Base-by-base conservation (phyloP, 345 rosid species). In the Rubroshorea leprosula region DNA sequence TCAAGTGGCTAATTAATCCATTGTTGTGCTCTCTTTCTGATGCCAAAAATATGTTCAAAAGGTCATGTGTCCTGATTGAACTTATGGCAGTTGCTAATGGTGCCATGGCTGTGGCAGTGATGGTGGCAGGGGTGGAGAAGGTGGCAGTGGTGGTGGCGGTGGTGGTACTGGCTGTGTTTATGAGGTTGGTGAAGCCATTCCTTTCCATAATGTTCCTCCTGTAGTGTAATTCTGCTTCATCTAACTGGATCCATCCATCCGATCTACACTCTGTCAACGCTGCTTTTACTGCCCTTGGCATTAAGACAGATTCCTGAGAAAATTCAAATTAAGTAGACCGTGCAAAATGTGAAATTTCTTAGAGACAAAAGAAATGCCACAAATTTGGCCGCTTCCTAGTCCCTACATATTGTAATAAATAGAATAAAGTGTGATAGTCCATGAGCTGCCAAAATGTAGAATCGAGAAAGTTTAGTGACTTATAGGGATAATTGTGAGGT, bases 171-270 rank as follows among this genome's bases (percentile, higher is more conserved):
- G n/a, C n/a, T n/a, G 69, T 31, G 68, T 69, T 72, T 27, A 66
- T 74, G 57, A 49, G 73, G 74, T 65, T 71, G 72, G 70, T 58
- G 56, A 64, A 63, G 78, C 63, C 80, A 74, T 78, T 80, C 82
- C 70, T 78, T 60, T 64, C 77, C 10, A 56, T 46, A 49, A 71
- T 56, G 82, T 29, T 64, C 39, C 59, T 71, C 51, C 70, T 74
- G 5, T 59, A 64, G 27, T 71, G 68, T 46, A 70, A 59, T 65
- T 71, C 85, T 20, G 64, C 57, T 55, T 72, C 83, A 17, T 74
- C 82, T 45, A 72, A 61, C 62, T 68, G 76, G 54, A 66, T 60
- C 85, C 82, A 76, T 59, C 77, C 83, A 53, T 74, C 68, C 49
- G 60, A 26, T 53, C 69, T 62, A 66, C 68, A 59, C 43, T 76